Conservation (phyloP, 1,284 basidiomycete genomes). For the Ganoderma meredithae region DNA sequence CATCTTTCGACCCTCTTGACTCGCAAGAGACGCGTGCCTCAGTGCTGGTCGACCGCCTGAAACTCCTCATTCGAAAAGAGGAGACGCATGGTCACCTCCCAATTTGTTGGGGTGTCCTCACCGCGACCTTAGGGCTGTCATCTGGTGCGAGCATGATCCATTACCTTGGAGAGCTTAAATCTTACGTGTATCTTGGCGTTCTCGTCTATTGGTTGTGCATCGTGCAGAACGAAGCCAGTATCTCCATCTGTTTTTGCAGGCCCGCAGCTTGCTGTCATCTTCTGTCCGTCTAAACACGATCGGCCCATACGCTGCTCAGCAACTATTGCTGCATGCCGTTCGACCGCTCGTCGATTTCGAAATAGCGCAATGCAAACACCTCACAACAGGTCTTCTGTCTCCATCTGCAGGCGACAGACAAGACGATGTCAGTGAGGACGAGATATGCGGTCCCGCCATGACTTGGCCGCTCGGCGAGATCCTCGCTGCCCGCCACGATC, state of each 20-base stretch:
- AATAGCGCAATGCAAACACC: conserved; percentile 49
- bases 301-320: conserved; percentile 94
- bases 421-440: conserved; percentile 20
- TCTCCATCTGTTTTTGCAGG: conserved; percentile 93
- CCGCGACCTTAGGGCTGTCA: conserved; percentile 77
- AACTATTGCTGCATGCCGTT: conserved; percentile 81
- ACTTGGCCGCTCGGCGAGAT: conserved; percentile 99
- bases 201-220: conserved; percentile 8
- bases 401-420: conserved; percentile 28
- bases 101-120: conserved; percentile 89
- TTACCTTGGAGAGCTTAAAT: conserved; percentile 7
- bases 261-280: conserved; percentile 88
- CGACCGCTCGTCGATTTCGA: conserved; percentile 69
- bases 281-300: conserved; percentile 91
- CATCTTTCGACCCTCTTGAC: conserved; percentile 24
- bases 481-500: conserved; percentile 87
- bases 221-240: conserved; percentile 74
- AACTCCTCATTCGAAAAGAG: conserved; percentile 69
- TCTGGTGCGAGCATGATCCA: conserved; percentile 58
- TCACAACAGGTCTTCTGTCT: conserved; percentile 49
- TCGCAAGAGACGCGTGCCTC: conserved; percentile 36
- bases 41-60: conserved; percentile 69
- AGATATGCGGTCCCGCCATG: conserved; percentile 71
- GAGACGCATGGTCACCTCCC: conserved; percentile 85
- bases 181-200: conserved; percentile 9